A percentile compares a stretch with the other conserved stretches of the same genome.
Evolutionary conservation across 106 monocot species (phyloP).

Genomic region (Chionographis japonica): DNA sequence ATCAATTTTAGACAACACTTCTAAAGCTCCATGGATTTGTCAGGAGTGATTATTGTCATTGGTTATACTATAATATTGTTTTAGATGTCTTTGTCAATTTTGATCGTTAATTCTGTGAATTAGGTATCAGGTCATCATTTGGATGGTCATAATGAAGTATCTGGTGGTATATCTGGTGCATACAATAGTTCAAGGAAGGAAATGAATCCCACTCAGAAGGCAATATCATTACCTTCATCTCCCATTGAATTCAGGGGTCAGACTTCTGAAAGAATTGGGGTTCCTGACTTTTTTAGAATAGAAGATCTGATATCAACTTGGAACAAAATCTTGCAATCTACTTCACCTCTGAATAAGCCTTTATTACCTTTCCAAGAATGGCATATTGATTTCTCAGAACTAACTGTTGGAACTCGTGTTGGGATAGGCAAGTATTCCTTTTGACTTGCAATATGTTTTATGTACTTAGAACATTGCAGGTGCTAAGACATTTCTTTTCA

Average conservation of each 20-base stretch:
- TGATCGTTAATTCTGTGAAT: neutral
- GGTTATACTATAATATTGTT: neutral
- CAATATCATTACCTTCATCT: conserved; percentile 83
- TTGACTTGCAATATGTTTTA: conserved; percentile 4
- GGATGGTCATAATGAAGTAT: conserved; percentile 26
- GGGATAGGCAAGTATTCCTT: conserved; percentile 47
- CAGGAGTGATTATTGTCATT: too few relatives aligned
- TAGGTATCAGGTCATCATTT: conserved; percentile 31
- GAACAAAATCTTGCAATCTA: conserved; percentile 69
- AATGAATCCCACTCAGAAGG: conserved; percentile 52
- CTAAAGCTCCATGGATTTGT: too few relatives aligned
- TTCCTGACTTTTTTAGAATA: conserved; percentile 36
- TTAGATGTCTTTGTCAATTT: neutral
- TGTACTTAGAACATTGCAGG: too few relatives aligned
- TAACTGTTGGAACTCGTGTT: conserved; percentile 83
- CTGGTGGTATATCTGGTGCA: conserved; percentile 12
- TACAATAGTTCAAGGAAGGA: conserved; percentile 38
- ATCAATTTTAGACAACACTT: too few relatives aligned
- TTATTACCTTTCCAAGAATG: conserved; percentile 80
- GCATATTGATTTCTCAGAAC: conserved; percentile 84
- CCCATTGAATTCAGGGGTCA: conserved; percentile 55
- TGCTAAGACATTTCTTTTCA: neutral
- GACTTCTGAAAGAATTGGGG: conserved; percentile 28
- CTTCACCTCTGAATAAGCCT: conserved; percentile 61
- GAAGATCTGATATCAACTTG: conserved; percentile 45